phyloP scores from a whole-genome alignment of 345 rosid species.

The Eucalyptus sp. region DNA sequence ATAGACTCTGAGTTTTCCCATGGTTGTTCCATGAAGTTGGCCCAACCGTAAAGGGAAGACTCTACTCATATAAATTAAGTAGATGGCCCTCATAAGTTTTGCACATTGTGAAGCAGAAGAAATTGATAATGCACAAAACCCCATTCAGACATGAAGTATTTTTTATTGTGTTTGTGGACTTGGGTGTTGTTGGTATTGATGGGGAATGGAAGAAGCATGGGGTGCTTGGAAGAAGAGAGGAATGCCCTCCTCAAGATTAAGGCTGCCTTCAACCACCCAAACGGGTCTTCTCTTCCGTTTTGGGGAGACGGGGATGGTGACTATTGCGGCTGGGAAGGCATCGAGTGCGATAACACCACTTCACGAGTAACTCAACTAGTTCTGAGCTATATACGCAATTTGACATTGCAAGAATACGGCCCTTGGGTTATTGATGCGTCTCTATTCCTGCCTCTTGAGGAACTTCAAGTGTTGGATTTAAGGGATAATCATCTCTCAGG shows the following conservation, averaged over 20 bases:
- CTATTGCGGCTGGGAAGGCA: not conserved
- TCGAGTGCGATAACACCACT: not conserved
- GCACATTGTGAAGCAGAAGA: not conserved
- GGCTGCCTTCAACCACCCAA: not conserved
- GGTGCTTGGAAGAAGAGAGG: not conserved
- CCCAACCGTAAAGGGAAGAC: not conserved
- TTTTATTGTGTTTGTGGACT: not conserved
- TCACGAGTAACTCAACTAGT: not conserved
- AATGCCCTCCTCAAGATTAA: not conserved
- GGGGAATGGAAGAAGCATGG: not conserved
- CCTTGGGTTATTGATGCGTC: not conserved
- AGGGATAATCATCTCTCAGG: not conserved
- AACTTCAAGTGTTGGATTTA: not conserved
- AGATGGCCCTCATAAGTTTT: not conserved
- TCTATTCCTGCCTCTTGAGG: not conserved
- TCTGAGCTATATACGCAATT: not conserved
- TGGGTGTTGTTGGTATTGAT: not conserved
- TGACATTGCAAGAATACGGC: rapidly evolving
- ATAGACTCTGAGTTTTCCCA: too few species aligned
- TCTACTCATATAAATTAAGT: not conserved
- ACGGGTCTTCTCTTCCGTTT: not conserved
- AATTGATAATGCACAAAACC: not conserved
- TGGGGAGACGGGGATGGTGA: not conserved
- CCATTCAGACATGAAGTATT: not conserved
- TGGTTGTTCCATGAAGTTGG: too few species aligned